Evolutionary conservation across 2,329 filamentous ascomycete species (phyloP).

Genomic region (Fusarium nodosum): DNA sequence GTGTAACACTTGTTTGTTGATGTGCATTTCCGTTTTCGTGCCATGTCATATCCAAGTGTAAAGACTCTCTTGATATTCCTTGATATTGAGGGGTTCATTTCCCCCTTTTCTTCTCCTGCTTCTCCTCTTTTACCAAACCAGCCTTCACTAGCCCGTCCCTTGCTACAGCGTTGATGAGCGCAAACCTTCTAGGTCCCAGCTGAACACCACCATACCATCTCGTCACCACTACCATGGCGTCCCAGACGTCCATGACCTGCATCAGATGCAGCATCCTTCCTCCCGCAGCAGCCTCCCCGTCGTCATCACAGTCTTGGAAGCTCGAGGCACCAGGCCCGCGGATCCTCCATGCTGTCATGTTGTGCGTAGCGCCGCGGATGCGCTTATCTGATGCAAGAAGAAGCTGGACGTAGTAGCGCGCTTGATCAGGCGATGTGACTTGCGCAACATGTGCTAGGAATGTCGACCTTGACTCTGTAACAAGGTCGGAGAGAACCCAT

Average conservation of each 20-base stretch:
- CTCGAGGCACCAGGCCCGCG: conserved; percentile 65
- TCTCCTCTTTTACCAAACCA: conserved; percentile 71
- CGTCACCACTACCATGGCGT: conserved; percentile 91
- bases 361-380: conserved; percentile 89
- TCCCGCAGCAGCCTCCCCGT: conserved; percentile 94
- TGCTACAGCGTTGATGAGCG: conserved; percentile 88
- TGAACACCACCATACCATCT: conserved; percentile 96
- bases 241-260: conserved; percentile 95
- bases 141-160: conserved; percentile 86
- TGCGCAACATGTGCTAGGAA: conserved; percentile 84
- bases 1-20: conserved; percentile 37
- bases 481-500: conserved; percentile 81
- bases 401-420: conserved; percentile 77
- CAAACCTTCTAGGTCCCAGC: conserved; percentile 89
- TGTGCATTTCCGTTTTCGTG: conserved; percentile 9
- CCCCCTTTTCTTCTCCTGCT: conserved; percentile 54
- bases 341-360: conserved; percentile 95
- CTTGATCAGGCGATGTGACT: conserved; percentile 78
- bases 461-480: conserved; percentile 86
- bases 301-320: conserved; percentile 94
- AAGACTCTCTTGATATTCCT: conserved; percentile 16
- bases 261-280: conserved; percentile 87
- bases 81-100: conserved; percentile 42
- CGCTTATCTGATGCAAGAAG: conserved; percentile 86
- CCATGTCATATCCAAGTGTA: background rate